phyloP scores from a whole-genome alignment of 306 rosid genomes.

The Dalbergia cultrata region DNA sequence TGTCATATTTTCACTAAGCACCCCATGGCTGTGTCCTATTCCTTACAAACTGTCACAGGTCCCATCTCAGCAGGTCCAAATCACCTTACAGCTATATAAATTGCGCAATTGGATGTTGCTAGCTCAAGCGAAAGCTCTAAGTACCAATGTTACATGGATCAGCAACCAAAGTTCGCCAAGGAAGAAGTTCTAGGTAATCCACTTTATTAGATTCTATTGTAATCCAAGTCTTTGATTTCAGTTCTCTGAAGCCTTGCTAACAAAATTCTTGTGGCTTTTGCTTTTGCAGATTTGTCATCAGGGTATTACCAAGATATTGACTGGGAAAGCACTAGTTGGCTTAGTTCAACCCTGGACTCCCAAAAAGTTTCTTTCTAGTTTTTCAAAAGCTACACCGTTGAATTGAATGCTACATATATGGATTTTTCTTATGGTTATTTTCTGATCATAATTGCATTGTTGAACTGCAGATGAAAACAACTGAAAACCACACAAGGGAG shows the following conservation, averaged over 20 bases:
- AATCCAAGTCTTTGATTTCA: not conserved
- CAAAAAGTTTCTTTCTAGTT: slow-evolving; percentile 39
- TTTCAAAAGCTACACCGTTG: not conserved
- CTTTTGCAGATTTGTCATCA: slow-evolving; percentile 50
- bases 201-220: not conserved
- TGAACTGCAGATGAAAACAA: slow-evolving; percentile 28
- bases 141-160: slow-evolving; percentile 55
- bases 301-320: slow-evolving; percentile 28
- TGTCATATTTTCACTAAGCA: slow-evolving; percentile 46
- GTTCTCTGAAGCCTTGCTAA: not conserved
- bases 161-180: slow-evolving; percentile 41
- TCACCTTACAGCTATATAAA: slow-evolving; percentile 55
- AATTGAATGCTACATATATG: not conserved
- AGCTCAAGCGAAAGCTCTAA: slow-evolving; percentile 9
- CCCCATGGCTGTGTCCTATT: slow-evolving; percentile 53
- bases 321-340: slow-evolving; percentile 39
- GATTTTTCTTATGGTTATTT: not conserved
- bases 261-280: slow-evolving; percentile 22
- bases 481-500: not conserved
- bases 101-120: slow-evolving; percentile 24
- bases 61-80: slow-evolving; percentile 56
- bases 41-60: slow-evolving; percentile 56
- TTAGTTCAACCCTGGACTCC: slow-evolving; percentile 40
- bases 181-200: slow-evolving; percentile 48
- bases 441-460: not conserved